Conservation (phyloP, 1,284 basidiomycete species). For the Fistulina hepatica region DNA sequence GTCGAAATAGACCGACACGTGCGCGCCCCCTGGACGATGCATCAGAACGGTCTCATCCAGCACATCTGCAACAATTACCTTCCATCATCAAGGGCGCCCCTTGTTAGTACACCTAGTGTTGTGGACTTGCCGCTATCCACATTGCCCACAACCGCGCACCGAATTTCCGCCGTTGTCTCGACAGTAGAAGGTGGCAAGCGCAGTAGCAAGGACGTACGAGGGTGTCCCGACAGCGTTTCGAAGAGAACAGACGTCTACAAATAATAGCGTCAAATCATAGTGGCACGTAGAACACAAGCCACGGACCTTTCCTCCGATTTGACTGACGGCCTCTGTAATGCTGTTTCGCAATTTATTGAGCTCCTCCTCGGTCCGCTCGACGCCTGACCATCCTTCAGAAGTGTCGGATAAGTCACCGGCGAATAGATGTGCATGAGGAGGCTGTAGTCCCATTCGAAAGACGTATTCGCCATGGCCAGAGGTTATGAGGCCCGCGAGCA, state of each 20-base stretch:
- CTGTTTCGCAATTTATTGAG: conserved; percentile 35
- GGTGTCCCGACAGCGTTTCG: conserved; percentile 33
- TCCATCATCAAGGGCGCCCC: conserved; percentile 34
- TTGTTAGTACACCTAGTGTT: conserved; percentile 78
- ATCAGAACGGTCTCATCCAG: conserved; percentile 97
- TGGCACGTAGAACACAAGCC: conserved; percentile 1
- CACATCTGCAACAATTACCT: conserved; percentile 53
- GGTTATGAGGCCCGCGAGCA: conserved; percentile 55
- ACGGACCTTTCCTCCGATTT: conserved; percentile 63
- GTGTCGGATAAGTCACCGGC: conserved; percentile 36
- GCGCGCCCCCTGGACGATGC: conserved; percentile 90
- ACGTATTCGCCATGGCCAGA: conserved; percentile 59
- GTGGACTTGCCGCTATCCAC: conserved; percentile 93
- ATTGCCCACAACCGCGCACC: conserved; percentile 93
- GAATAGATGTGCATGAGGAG: conserved; percentile 43
- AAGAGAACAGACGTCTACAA: conserved; percentile 46
- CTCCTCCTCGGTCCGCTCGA: conserved; percentile 37
- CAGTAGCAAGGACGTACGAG: conserved; percentile 48
- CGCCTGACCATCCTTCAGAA: conserved; percentile 44
- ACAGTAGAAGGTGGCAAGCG: conserved; percentile 65
- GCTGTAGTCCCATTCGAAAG: conserved; percentile 55
- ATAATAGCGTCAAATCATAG: not conserved
- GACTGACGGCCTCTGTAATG: conserved; percentile 44
- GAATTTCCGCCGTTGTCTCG: conserved; percentile 73
- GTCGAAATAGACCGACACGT: conserved; percentile 86